Conservation (phyloP, 2,329 filamentous ascomycete genomes). For the Aspergillus uvarum region DNA sequence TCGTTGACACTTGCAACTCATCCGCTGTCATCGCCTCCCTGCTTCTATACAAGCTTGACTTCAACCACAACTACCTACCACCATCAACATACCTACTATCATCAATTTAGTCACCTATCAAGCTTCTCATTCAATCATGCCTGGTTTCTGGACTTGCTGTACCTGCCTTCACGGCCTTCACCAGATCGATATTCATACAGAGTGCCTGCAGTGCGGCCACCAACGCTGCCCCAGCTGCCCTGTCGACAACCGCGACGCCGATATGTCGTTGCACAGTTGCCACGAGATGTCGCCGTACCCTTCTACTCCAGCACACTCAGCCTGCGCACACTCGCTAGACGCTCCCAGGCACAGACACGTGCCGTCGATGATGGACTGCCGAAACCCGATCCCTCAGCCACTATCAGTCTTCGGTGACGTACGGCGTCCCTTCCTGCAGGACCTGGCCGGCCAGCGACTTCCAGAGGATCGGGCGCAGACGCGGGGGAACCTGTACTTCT, state of each 20-base stretch:
- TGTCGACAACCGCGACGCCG: not conserved
- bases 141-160: conserved; percentile 6
- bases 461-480: not conserved
- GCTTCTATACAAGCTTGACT: not conserved
- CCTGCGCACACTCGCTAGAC: not conserved
- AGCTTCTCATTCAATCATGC: not conserved
- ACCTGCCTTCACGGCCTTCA: conserved; percentile 1
- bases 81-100: not conserved
- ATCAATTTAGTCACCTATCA: not conserved
- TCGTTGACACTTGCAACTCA: not conserved
- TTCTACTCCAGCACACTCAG: not conserved
- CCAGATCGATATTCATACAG: not conserved
- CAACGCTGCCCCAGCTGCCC: not conserved
- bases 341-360: not conserved
- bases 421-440: not conserved
- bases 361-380: not conserved
- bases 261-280: not conserved
- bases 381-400: not conserved
- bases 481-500: conserved; percentile 35
- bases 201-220: conserved; percentile 2
- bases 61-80: not conserved
- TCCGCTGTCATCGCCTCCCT: not conserved
- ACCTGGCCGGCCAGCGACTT: conserved; percentile 7
- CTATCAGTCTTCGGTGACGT: not conserved
- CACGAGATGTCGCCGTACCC: conserved; percentile 7